Conservation (phyloP, 1,284 basidiomycete species). For the Ceratobasidium sp. region DNA sequence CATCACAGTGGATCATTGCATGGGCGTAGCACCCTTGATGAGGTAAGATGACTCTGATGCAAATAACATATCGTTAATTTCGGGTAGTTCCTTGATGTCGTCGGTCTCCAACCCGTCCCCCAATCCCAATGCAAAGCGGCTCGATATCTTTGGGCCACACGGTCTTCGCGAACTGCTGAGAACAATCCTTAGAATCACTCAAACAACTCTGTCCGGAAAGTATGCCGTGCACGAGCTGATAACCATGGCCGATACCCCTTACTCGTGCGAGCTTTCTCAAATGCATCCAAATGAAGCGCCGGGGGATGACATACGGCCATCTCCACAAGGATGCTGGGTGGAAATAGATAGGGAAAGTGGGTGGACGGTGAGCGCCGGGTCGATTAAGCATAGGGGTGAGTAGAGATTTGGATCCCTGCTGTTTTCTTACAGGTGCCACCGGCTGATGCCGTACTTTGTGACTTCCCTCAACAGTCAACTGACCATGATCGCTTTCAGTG, state of each 20-base stretch:
- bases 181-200: slow-evolving; percentile 71
- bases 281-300: slow-evolving; percentile 71
- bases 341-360: slow-evolving; percentile 57
- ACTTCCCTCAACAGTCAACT: slow-evolving; percentile 11
- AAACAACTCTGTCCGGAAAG: slow-evolving; percentile 65
- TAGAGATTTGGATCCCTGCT: slow-evolving; percentile 42
- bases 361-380: slow-evolving; percentile 75
- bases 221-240: slow-evolving; percentile 87
- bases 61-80: slow-evolving; percentile 30
- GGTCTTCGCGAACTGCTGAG: slow-evolving; percentile 84
- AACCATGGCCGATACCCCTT: slow-evolving; percentile 57
- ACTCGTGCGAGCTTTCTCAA: slow-evolving; percentile 58
- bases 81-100: slow-evolving; percentile 29
- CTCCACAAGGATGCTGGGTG: slow-evolving; percentile 75
- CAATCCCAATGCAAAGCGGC: slow-evolving; percentile 54
- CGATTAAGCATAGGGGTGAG: slow-evolving; percentile 79
- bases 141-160: slow-evolving; percentile 84
- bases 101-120: slow-evolving; percentile 20
- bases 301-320: slow-evolving; percentile 68
- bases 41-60: slow-evolving; percentile 54
- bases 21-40: slow-evolving; percentile 79
- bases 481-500: slow-evolving; percentile 56
- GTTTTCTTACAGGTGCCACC: slow-evolving; percentile 6
- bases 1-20: slow-evolving; percentile 75
- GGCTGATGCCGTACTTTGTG: slow-evolving; percentile 7